These are phyloP conservation scores for Penicillium sp. DNA, from an alignment of 2,329 filamentous ascomycete genomes.

Conservation along the genomic window DNA sequence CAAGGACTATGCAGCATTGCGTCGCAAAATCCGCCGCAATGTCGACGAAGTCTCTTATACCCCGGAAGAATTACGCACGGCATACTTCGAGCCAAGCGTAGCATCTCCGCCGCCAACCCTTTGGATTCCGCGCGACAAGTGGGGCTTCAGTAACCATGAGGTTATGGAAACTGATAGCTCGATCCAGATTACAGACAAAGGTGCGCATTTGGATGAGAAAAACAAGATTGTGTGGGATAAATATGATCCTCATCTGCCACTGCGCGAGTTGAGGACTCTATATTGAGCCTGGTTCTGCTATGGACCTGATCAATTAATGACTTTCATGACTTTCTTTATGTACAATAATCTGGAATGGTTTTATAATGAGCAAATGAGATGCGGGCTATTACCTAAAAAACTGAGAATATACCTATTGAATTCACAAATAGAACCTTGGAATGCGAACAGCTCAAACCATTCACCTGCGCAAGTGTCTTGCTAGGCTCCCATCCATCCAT, in stretches of 20 bases:
- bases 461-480: no score
- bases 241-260: constrained; percentile 57
- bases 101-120: constrained; percentile 63
- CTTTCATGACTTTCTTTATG: background rate
- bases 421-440: no score
- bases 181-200: constrained; percentile 79
- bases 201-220: constrained; percentile 69
- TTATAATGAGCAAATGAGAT: background rate
- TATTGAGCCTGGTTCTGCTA: constrained; percentile 38
- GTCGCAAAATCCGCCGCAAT: constrained; percentile 65
- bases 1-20: constrained; percentile 71
- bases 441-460: no score
- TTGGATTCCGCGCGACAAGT: constrained; percentile 78
- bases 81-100: constrained; percentile 74
- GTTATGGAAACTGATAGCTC: constrained; percentile 68
- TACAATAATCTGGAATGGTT: constrained; percentile 1
- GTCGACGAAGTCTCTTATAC: constrained; percentile 62
- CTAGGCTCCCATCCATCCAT: no score
- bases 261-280: constrained; percentile 56
- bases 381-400: no score
- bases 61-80: constrained; percentile 62
- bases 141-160: constrained; percentile 75
- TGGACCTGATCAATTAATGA: constrained; percentile 7
- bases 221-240: constrained; percentile 65
- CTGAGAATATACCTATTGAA: no score